These are phyloP conservation scores for Parsonsia alboflavescens DNA, from an alignment of 257 asterid species.

Conservation along the genomic window DNA sequence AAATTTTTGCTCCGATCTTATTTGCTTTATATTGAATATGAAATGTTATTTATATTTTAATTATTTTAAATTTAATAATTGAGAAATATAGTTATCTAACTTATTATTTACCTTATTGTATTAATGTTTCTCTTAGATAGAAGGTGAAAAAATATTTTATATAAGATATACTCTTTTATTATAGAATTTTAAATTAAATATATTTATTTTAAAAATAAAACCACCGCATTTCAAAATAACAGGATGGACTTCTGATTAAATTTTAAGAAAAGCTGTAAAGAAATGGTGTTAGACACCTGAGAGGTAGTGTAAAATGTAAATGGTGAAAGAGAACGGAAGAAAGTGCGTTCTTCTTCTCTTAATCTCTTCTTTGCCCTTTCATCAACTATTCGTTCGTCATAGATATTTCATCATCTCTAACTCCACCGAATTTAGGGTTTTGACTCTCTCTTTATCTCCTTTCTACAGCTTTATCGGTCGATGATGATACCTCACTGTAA, in stretches of 20 bases:
- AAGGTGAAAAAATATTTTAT: too few species aligned
- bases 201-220: too few species aligned
- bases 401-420: constrained; percentile 21
- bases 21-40: too few species aligned
- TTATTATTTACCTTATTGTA: too few species aligned
- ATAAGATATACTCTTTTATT: too few species aligned
- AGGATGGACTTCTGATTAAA: neutral
- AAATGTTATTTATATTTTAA: too few species aligned
- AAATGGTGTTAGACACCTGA: constrained; percentile 13
- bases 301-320: constrained; percentile 14
- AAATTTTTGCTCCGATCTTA: too few species aligned
- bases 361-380: constrained; percentile 31
- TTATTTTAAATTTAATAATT: too few species aligned
- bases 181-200: too few species aligned
- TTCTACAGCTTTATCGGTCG: constrained; percentile 4
- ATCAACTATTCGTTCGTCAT: constrained; percentile 29
- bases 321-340: constrained; percentile 15
- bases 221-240: too few species aligned
- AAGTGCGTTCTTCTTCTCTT: constrained; percentile 25
- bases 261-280: neutral
- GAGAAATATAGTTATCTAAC: too few species aligned
- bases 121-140: too few species aligned
- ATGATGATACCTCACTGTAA: constrained; percentile 17
- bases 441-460: constrained; percentile 19
- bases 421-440: constrained; percentile 40